Conservation (phyloP, 495 filamentous ascomycete genomes). For the Mycothermus thermophilus region DNA sequence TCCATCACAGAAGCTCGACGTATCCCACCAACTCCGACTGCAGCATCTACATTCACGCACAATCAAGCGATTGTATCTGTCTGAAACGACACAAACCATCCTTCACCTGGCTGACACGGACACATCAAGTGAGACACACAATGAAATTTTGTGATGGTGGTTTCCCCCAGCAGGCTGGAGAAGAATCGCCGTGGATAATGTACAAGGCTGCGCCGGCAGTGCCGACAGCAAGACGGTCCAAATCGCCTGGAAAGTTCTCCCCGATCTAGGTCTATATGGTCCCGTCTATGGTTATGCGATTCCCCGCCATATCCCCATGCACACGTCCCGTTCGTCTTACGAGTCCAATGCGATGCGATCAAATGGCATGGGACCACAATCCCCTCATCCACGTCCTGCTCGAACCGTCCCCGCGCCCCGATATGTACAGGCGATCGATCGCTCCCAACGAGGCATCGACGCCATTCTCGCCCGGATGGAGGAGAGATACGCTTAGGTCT, state of each 20-base stretch:
- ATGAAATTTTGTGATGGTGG: constrained; percentile 19
- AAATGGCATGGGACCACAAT: constrained; percentile 13
- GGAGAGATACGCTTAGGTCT: constrained; percentile 19
- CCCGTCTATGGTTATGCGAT: constrained; percentile 24
- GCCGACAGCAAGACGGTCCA: constrained; percentile 17
- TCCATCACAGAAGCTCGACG: too few relatives aligned
- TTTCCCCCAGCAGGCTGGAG: constrained; percentile 10
- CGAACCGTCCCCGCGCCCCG: constrained; percentile 7
- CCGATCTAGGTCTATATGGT: constrained; percentile 26
- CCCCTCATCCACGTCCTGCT: constrained; percentile 17
- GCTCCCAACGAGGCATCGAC: constrained; percentile 13
- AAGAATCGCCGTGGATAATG: constrained; percentile 20
- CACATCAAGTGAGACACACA: constrained; percentile 11
- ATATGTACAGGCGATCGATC: constrained; percentile 20
- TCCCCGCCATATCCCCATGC: constrained; percentile 22
- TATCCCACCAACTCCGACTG: neutral
- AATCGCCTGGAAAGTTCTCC: constrained; percentile 17
- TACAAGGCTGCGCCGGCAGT: constrained; percentile 19
- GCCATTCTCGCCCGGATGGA: constrained; percentile 8
- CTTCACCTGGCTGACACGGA: too few relatives aligned
- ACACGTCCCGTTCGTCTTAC: constrained; percentile 16
- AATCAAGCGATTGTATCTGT: neutral
- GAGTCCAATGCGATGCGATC: constrained; percentile 11
- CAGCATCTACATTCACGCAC: too few relatives aligned
- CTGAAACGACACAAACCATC: too few relatives aligned